A percentile compares a stretch with the other conserved stretches of the same genome.
phyloP scores from a whole-genome alignment of 1,139 yeast genomes.

The Zygoascus hellenicus region DNA sequence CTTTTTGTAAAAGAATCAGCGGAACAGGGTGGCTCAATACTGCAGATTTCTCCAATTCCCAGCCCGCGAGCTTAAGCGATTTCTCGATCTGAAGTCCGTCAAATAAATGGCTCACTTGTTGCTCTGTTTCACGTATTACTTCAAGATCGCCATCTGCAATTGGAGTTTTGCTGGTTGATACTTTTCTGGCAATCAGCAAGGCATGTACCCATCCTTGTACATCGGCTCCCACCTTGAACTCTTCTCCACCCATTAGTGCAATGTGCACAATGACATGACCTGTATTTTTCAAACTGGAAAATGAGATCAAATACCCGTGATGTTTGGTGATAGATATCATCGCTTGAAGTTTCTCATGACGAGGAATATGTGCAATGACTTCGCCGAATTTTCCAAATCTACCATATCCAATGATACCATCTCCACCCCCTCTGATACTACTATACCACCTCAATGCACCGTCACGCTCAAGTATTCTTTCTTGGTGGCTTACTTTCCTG shows the following conservation, averaged over 20 bases:
- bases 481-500: slow-evolving; percentile 24
- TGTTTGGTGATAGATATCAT: slow-evolving; percentile 12
- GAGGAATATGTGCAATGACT: slow-evolving; percentile 12
- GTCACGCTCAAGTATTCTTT: slow-evolving; percentile 31
- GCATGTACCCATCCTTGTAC: slow-evolving; percentile 34
- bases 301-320: slow-evolving; percentile 23
- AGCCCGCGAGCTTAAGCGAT: slow-evolving; percentile 24
- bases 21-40: slow-evolving; percentile 23
- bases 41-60: slow-evolving; percentile 26
- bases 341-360: slow-evolving; percentile 11
- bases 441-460: slow-evolving; percentile 29
- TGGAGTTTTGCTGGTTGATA: slow-evolving; percentile 9
- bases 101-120: slow-evolving; percentile 22
- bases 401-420: slow-evolving; percentile 22
- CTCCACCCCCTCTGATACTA: slow-evolving; percentile 12
- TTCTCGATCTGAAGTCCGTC: slow-evolving; percentile 21
- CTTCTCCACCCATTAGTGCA: slow-evolving; percentile 20
- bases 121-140: slow-evolving; percentile 22
- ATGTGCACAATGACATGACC: slow-evolving; percentile 19
- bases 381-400: slow-evolving; percentile 20
- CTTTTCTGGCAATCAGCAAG: slow-evolving; percentile 23
- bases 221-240: slow-evolving; percentile 15
- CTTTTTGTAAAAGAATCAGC: slow-evolving; percentile 11
- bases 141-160: slow-evolving; percentile 15
- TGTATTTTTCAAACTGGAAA: slow-evolving; percentile 10